Conservation (phyloP, 2,329 filamentous ascomycete species). For the Lachnellula occidentalis region DNA sequence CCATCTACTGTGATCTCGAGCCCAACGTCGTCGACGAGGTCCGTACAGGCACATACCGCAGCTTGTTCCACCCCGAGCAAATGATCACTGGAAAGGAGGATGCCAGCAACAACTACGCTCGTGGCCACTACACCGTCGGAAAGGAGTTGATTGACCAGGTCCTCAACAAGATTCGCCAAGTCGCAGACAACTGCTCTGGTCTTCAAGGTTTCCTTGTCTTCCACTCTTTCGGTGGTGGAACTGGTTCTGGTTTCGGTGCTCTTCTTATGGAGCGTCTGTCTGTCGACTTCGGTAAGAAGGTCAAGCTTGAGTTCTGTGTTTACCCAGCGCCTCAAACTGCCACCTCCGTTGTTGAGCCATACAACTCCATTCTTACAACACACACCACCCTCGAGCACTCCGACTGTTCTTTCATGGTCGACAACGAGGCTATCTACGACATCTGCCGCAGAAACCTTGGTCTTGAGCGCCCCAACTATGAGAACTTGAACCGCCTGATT, state of each 20-base stretch:
- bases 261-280: slow-evolving; percentile 98
- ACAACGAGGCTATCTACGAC: slow-evolving; percentile 99
- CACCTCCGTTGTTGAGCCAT: slow-evolving; percentile 96
- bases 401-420: slow-evolving; percentile 99
- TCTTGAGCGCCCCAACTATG: slow-evolving; percentile 95
- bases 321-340: slow-evolving; percentile 97
- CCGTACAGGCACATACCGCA: slow-evolving; percentile 93
- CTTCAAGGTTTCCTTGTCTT: slow-evolving; percentile 99
- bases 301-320: slow-evolving; percentile 99
- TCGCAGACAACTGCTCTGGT: slow-evolving; percentile 96
- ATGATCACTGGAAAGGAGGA: slow-evolving; percentile 99
- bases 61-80: slow-evolving; percentile 96
- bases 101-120: slow-evolving; percentile 99
- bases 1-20: slow-evolving; percentile 99
- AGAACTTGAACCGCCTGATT: slow-evolving; percentile 98
- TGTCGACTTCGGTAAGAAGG: slow-evolving; percentile 99
- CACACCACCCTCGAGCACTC: slow-evolving; percentile 99
- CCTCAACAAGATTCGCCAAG: slow-evolving; percentile 93
- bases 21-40: slow-evolving; percentile 99
- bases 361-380: slow-evolving; percentile 98
- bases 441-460: slow-evolving; percentile 98
- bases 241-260: slow-evolving; percentile 96
- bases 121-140: slow-evolving; percentile 98
- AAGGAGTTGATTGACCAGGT: slow-evolving; percentile 99
- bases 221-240: slow-evolving; percentile 99